These are phyloP conservation scores for Punctularia strigosozonata DNA, from an alignment of 768 basidiomycete species.

Conservation along the genomic window DNA sequence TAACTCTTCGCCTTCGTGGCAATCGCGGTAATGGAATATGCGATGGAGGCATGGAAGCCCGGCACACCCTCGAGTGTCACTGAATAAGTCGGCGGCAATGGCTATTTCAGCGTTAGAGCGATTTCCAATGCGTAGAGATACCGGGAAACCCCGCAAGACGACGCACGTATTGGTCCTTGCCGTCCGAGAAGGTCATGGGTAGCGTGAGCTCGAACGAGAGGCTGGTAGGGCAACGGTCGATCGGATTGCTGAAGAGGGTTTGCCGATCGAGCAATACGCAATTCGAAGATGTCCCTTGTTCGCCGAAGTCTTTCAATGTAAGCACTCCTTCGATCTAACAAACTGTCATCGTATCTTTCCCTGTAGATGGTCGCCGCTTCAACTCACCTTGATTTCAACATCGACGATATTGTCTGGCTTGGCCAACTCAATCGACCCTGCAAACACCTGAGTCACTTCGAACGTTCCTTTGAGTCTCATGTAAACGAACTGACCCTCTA, in stretches of 20 bases:
- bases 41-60: slow-evolving; percentile 56
- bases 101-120: slow-evolving; percentile 23
- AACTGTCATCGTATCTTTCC: too few species aligned
- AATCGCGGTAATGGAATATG: slow-evolving; percentile 45
- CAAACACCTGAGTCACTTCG: neutral
- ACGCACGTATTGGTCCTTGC: slow-evolving; percentile 47
- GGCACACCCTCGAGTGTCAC: slow-evolving; percentile 61
- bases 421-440: slow-evolving; percentile 5
- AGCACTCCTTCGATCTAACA: slow-evolving; percentile 55
- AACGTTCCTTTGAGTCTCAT: neutral
- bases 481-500: slow-evolving; percentile 4
- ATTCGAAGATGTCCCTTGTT: slow-evolving; percentile 44
- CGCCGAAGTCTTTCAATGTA: slow-evolving; percentile 49
- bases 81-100: slow-evolving; percentile 59
- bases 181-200: slow-evolving; percentile 45
- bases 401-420: slow-evolving; percentile 7
- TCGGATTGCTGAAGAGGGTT: slow-evolving; percentile 47
- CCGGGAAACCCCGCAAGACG: too few species aligned
- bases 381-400: slow-evolving; percentile 8
- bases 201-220: slow-evolving; percentile 44
- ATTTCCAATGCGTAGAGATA: slow-evolving; percentile 2
- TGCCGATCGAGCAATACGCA: slow-evolving; percentile 39
- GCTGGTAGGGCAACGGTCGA: slow-evolving; percentile 36
- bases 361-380: neutral
- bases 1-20: too few species aligned